Percentiles rank a stretch among this genome's conserved stretches.
Conservation (phyloP, 192 early-diverging fungal genomes). For the Phlyctochytrium arcticum region DNA sequence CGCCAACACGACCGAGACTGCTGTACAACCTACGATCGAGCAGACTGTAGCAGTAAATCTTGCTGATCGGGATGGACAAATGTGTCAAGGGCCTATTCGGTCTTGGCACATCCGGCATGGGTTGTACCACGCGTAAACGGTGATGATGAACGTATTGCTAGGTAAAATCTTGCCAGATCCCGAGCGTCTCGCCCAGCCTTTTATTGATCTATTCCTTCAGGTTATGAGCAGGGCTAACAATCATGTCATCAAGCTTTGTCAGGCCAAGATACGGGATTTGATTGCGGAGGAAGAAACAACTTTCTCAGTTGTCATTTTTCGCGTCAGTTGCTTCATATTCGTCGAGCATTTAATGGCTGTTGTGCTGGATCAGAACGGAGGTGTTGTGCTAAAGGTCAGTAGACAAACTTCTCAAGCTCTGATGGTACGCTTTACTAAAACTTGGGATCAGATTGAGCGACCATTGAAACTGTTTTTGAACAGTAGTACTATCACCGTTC, state of each 20-base stretch:
- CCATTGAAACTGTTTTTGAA: constrained; percentile 77
- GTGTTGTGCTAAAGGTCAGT: constrained; percentile 65
- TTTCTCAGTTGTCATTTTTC: constrained; percentile 55
- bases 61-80: constrained; percentile 3
- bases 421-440: no score
- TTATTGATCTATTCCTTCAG: constrained; percentile 21
- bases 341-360: constrained; percentile 72
- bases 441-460: no score
- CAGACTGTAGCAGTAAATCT: constrained; percentile 1
- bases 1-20: neutral
- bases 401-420: no score
- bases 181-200: neutral
- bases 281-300: constrained; percentile 74
- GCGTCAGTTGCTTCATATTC: constrained; percentile 69
- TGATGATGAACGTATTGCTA: constrained; percentile 76
- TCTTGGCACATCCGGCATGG: constrained; percentile 50
- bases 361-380: constrained; percentile 69
- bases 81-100: constrained; percentile 13
- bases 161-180: constrained; percentile 19
- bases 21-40: constrained; percentile 2
- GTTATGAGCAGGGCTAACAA: constrained; percentile 84
- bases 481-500: constrained; percentile 66
- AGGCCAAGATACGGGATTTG: constrained; percentile 59
- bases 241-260: constrained; percentile 66
- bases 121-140: constrained; percentile 70